Conservation (phyloP, 2,329 filamentous ascomycete species). For the Thelonectria blattea region DNA sequence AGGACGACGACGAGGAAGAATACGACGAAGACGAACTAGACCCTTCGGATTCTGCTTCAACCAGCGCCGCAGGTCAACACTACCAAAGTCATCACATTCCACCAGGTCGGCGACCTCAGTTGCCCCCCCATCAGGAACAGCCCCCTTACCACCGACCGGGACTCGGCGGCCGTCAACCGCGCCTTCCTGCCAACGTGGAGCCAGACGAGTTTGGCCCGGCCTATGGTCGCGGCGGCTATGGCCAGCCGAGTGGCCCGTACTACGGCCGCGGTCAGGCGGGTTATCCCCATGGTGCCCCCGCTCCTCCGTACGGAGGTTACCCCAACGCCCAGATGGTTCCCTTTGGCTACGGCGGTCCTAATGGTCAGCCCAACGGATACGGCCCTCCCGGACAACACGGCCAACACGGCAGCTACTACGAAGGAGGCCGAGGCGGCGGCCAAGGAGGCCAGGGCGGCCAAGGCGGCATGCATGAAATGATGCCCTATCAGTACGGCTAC, state of each 20-base stretch:
- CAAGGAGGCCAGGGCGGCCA: too few relatives aligned
- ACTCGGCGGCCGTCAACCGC: conserved; percentile 29
- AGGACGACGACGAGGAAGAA: conserved; percentile 45
- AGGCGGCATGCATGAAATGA: conserved; percentile 54
- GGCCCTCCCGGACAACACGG: conserved; percentile 26
- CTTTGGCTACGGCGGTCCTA: conserved; percentile 43
- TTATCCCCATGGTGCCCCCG: conserved; percentile 57
- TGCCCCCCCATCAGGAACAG: conserved; percentile 43
- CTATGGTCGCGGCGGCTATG: conserved; percentile 47
- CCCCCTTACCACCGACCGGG: conserved; percentile 31
- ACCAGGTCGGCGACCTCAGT: conserved; percentile 42
- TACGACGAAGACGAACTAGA: conserved; percentile 57
- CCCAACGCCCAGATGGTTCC: conserved; percentile 55
- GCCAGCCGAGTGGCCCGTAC: conserved; percentile 26
- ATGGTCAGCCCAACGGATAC: conserved; percentile 40
- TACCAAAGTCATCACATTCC: conserved; percentile 43
- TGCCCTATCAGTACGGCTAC: conserved; percentile 52
- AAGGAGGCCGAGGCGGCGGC: conserved; percentile 40
- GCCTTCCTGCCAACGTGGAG: conserved; percentile 66
- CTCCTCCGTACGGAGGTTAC: conserved; percentile 48
- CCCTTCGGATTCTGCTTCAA: conserved; percentile 65
- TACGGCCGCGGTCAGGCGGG: conserved; percentile 44
- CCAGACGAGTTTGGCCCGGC: conserved; percentile 63
- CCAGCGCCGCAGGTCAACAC: conserved; percentile 27
- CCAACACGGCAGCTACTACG: conserved; percentile 50